phyloP scores from a whole-genome alignment of 495 filamentous ascomycete species.

The Aspergillus biplanus region DNA sequence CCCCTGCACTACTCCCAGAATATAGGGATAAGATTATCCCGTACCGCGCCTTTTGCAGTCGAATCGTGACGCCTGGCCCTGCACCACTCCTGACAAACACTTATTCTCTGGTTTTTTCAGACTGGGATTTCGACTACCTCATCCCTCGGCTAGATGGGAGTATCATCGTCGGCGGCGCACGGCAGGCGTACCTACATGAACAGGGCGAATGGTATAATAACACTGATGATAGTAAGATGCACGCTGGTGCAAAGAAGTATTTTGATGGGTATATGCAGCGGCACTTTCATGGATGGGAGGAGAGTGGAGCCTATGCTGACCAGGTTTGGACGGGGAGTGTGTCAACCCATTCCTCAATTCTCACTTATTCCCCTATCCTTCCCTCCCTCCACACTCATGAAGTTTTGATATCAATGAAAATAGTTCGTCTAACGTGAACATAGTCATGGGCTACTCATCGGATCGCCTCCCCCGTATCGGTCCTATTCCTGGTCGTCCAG shows the following conservation, averaged over 20 bases:
- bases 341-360: constrained; percentile 13
- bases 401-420: not conserved
- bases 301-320: constrained; percentile 44
- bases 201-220: constrained; percentile 51
- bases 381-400: not conserved
- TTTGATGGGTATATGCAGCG: constrained; percentile 54
- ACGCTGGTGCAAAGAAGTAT: constrained; percentile 43
- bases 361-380: not conserved
- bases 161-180: constrained; percentile 57
- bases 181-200: constrained; percentile 37
- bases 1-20: constrained; percentile 67
- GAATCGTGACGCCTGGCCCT: constrained; percentile 35
- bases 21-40: constrained; percentile 78
- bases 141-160: constrained; percentile 54
- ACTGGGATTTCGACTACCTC: constrained; percentile 50
- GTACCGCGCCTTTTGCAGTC: constrained; percentile 58
- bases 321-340: constrained; percentile 58
- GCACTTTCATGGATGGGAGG: constrained; percentile 54
- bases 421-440: not conserved
- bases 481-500: constrained; percentile 42
- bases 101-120: constrained; percentile 26
- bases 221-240: constrained; percentile 50
- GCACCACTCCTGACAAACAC: constrained; percentile 19
- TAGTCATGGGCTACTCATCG: constrained; percentile 45
- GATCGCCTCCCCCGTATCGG: constrained; percentile 52